Evolutionary conservation across 2,329 filamentous ascomycete genomes (phyloP).

Genomic region (Aspergillus phoenicis): DNA sequence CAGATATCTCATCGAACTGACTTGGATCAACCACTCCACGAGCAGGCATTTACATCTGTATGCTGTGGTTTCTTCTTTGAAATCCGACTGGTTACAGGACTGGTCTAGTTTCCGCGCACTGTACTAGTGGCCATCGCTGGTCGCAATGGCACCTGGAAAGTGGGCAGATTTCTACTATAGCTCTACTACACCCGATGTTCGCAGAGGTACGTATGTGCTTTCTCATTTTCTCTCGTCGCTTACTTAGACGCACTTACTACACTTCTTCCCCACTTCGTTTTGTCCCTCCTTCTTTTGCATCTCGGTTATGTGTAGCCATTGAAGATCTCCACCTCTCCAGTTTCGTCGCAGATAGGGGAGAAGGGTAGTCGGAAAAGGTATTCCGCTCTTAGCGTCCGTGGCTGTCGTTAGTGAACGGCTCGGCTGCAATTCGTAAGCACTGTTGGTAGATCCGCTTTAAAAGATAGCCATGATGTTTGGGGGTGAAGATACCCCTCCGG

Average conservation of each 20-base stretch:
- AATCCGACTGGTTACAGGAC: background rate
- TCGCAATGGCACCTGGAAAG: background rate
- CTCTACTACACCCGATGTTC: background rate
- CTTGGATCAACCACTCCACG: no score
- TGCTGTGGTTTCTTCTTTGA: background rate
- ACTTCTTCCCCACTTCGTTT: no score
- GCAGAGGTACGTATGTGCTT: no score
- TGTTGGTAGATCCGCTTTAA: constrained; percentile 23
- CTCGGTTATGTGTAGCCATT: no score
- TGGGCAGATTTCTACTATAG: background rate
- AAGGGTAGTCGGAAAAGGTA: background rate
- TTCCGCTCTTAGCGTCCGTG: background rate
- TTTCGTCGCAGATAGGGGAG: background rate
- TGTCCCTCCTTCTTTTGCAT: no score
- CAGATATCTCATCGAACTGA: no score
- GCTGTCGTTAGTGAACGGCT: background rate
- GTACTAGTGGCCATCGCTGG: background rate
- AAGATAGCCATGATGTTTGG: constrained; percentile 52
- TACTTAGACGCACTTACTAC: no score
- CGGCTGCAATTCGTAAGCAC: background rate
- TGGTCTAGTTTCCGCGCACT: background rate
- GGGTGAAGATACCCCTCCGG: constrained; percentile 50
- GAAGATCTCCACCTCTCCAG: no score
- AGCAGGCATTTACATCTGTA: background rate
- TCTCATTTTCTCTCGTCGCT: no score